A percentile compares a stretch with the other conserved stretches of the same genome.
Conservation (phyloP, 768 basidiomycete genomes). For the Kwoniella europaea region DNA sequence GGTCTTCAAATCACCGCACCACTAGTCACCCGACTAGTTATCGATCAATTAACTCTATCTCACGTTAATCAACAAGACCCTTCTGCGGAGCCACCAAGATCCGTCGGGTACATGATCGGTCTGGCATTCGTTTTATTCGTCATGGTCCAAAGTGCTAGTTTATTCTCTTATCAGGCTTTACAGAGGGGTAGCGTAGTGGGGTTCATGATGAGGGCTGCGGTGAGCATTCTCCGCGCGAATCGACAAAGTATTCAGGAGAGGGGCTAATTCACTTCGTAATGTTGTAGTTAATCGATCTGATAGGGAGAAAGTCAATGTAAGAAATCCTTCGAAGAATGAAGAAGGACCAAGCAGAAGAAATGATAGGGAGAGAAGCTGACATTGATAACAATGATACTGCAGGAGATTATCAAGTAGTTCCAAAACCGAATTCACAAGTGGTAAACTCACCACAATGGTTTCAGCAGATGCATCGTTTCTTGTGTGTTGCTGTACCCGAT, state of each 20-base stretch:
- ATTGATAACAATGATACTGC: neutral
- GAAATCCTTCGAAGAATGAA: neutral
- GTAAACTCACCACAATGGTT: slow-evolving; percentile 73
- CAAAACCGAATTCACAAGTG: slow-evolving; percentile 66
- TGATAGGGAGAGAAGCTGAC: neutral
- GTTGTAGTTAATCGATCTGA: slow-evolving; percentile 56
- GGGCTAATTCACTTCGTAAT: neutral
- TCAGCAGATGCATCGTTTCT: slow-evolving; percentile 67
- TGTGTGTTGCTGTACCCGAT: too few relatives aligned
- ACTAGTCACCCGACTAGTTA: slow-evolving; percentile 30
- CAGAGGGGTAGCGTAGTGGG: slow-evolving; percentile 29
- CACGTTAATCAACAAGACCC: slow-evolving; percentile 58
- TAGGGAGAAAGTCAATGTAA: slow-evolving; percentile 69
- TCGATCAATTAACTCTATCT: slow-evolving; percentile 27
- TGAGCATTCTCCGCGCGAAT: neutral
- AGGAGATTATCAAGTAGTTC: slow-evolving; percentile 67
- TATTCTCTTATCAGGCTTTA: slow-evolving; percentile 26
- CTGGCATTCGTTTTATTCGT: slow-evolving; percentile 67
- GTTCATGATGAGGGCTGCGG: slow-evolving; percentile 26
- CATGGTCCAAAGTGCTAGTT: slow-evolving; percentile 59
- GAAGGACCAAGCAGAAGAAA: neutral
- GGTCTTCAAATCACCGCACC: slow-evolving; percentile 32
- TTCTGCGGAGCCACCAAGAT: slow-evolving; percentile 45
- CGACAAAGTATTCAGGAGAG: neutral
- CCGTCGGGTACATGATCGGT: slow-evolving; percentile 69